Conservation (phyloP, 495 filamentous ascomycete genomes). For the Trichoderma reesei region DNA sequence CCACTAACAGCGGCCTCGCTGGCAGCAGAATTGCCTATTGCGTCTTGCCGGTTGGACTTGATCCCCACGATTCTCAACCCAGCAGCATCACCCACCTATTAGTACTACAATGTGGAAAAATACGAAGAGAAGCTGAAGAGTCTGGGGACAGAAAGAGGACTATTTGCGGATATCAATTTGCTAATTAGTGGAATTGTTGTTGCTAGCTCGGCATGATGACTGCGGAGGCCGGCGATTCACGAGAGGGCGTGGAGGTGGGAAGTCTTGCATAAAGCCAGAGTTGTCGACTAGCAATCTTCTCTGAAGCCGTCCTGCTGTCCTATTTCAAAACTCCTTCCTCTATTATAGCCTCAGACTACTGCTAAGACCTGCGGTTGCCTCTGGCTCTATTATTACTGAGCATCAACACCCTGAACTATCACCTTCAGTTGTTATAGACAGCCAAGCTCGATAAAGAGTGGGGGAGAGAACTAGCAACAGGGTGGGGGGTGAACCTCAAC, state of each 20-base stretch:
- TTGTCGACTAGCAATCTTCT: too few species aligned
- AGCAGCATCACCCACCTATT: background rate
- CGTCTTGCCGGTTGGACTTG: background rate
- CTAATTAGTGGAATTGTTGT: background rate
- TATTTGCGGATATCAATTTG: conserved; percentile 1
- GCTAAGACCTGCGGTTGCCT: too few species aligned
- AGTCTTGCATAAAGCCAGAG: too few species aligned
- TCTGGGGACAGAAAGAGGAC: background rate
- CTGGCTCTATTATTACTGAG: too few species aligned
- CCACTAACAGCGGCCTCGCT: background rate
- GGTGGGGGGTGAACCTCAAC: background rate
- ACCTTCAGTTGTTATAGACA: too few species aligned
- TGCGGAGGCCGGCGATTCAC: background rate
- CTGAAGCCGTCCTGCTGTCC: too few species aligned
- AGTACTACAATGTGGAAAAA: too few species aligned
- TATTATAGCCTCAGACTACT: too few species aligned
- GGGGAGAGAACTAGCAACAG: background rate
- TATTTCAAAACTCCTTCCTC: too few species aligned
- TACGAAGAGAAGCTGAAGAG: background rate
- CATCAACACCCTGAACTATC: too few species aligned
- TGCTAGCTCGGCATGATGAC: background rate
- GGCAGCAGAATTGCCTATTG: background rate
- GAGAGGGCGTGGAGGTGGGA: background rate
- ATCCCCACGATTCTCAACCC: background rate
- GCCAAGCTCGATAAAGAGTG: background rate